Evolutionary conservation across 768 basidiomycete genomes (phyloP).

Genomic region (Roridomyces roridus): DNA sequence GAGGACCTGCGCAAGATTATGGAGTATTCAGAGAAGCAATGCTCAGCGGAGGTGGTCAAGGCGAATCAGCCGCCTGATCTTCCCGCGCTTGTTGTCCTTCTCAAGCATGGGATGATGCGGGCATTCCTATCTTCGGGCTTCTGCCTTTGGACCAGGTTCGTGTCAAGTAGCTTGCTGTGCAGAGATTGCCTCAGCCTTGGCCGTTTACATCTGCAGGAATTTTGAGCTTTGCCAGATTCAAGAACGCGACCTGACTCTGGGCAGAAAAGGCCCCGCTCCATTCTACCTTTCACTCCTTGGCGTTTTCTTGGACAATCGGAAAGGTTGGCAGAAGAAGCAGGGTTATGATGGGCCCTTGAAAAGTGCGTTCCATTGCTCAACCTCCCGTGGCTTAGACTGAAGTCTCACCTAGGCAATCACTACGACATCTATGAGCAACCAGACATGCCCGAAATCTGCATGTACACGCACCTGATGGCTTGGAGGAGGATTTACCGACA

Average conservation of each 20-base stretch:
- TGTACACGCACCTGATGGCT: conserved; percentile 31
- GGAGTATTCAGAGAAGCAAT: conserved; percentile 30
- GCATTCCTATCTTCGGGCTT: conserved; percentile 33
- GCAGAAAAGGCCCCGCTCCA: conserved; percentile 23
- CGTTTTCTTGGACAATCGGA: conserved; percentile 29
- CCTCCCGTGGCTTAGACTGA: no score
- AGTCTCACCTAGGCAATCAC: conserved; percentile 26
- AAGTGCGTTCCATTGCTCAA: conserved; percentile 17
- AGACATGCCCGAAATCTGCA: conserved; percentile 34
- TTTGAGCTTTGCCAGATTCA: conserved; percentile 35
- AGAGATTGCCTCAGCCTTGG: no score
- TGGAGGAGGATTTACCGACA: conserved; percentile 31
- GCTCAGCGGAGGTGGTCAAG: conserved; percentile 8
- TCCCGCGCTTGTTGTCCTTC: conserved; percentile 8
- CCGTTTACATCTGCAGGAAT: no score
- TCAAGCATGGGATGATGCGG: conserved; percentile 34
- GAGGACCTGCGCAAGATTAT: conserved; percentile 36
- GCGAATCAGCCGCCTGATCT: neutral
- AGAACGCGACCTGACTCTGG: conserved; percentile 25
- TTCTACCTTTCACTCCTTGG: conserved; percentile 26
- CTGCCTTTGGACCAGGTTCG: neutral
- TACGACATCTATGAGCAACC: conserved; percentile 41
- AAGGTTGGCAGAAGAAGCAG: conserved; percentile 36
- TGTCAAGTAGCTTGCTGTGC: no score
- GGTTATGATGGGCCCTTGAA: conserved; percentile 25